phyloP scores from a whole-genome alignment of 176 grass and related monocot species.

The Aegilops tauschii region DNA sequence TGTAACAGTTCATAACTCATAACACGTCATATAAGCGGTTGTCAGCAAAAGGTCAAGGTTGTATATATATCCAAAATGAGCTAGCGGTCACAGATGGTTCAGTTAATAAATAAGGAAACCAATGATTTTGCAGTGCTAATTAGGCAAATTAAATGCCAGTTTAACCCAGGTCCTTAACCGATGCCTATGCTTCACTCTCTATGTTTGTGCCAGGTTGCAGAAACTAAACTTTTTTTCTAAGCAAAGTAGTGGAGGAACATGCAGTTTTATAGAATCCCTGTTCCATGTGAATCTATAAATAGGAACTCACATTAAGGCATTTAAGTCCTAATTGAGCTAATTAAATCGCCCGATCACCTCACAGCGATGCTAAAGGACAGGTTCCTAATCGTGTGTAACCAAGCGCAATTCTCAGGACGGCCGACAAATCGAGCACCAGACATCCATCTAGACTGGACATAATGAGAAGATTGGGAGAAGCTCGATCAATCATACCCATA shows the following conservation, averaged over 20 bases:
- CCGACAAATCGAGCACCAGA: background rate
- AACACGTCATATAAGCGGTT: background rate
- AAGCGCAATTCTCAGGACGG: background rate
- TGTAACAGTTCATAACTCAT: background rate
- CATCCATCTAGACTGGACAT: background rate
- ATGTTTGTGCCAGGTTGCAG: background rate
- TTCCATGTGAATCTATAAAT: background rate
- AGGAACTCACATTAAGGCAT: background rate
- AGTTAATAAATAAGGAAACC: no score
- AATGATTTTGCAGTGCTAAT: background rate
- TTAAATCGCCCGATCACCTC: background rate
- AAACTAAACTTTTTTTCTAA: background rate
- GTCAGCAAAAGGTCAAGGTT: background rate
- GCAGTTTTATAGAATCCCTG: background rate
- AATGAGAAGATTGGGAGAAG: background rate
- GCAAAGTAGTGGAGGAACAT: background rate
- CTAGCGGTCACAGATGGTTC: no score
- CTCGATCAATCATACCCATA: background rate
- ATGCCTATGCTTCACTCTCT: background rate
- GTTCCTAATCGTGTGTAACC: background rate
- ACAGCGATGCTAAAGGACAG: background rate
- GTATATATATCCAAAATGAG: background rate
- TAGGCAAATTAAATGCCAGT: background rate
- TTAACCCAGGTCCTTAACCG: background rate
- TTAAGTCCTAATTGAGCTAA: background rate